These are phyloP conservation scores for Adansonia digitata DNA, from an alignment of 345 rosid species.

Conservation along the genomic window DNA sequence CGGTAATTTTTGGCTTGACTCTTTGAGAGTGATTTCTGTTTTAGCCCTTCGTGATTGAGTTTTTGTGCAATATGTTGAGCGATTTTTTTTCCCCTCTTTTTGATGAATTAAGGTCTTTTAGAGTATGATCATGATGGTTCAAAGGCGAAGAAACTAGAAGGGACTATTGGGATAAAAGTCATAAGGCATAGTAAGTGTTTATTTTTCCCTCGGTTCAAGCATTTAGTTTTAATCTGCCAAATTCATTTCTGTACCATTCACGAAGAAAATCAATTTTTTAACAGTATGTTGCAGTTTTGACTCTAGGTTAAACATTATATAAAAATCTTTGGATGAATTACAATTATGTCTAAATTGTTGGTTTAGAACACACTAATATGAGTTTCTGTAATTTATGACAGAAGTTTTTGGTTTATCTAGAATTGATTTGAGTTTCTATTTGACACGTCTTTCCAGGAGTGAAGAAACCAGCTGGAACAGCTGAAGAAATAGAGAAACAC, in stretches of 20 bases:
- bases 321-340: not conserved
- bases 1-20: slow-evolving; percentile 39
- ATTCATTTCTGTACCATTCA: not conserved
- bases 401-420: not conserved
- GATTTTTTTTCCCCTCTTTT: slow-evolving; percentile 7
- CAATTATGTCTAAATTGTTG: not conserved
- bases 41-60: not conserved
- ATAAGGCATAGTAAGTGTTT: slow-evolving; percentile 71
- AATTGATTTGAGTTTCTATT: slow-evolving; percentile 9
- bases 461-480: slow-evolving; percentile 93
- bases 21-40: not conserved
- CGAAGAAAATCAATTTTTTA: not conserved
- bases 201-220: not conserved
- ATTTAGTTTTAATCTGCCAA: not conserved
- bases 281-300: not conserved
- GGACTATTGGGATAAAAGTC: slow-evolving; percentile 82
- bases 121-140: slow-evolving; percentile 88
- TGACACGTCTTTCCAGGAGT: slow-evolving; percentile 36
- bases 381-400: not conserved
- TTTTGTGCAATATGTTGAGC: slow-evolving; percentile 6
- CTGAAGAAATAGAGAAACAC: slow-evolving; percentile 90
- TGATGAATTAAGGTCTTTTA: slow-evolving; percentile 50
- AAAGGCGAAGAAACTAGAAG: slow-evolving; percentile 78
- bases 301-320: not conserved
- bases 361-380: not conserved